Evolutionary conservation across 352 stramenopile species (phyloP).

Genomic region (Pythium scleroteichum): DNA sequence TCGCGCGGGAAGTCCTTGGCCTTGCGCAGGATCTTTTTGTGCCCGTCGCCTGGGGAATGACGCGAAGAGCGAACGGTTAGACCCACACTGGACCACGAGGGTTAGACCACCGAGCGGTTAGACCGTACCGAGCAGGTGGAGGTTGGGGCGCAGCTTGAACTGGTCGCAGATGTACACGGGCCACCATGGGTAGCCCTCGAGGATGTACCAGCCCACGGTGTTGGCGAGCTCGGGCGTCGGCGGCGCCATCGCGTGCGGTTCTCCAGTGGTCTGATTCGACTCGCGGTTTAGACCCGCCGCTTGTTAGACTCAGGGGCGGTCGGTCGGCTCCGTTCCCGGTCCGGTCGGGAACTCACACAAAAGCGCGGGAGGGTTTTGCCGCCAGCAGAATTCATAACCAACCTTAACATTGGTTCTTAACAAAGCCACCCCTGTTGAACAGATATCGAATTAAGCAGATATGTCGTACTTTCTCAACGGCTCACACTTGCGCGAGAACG

Average conservation of each 20-base stretch:
- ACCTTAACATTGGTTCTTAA: too few species aligned
- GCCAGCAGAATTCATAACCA: slow-evolving; percentile 1
- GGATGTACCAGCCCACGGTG: slow-evolving; percentile 84
- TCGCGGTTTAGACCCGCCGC: slow-evolving; percentile 1
- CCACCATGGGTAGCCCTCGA: slow-evolving; percentile 87
- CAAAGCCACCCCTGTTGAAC: too few species aligned
- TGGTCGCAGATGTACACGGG: slow-evolving; percentile 85
- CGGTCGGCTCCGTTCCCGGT: slow-evolving; percentile 5
- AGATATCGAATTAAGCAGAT: slow-evolving; percentile 5
- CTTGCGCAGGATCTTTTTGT: slow-evolving; percentile 72
- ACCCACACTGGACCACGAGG: too few species aligned
- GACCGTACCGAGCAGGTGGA: slow-evolving; percentile 57
- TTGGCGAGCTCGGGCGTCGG: slow-evolving; percentile 34
- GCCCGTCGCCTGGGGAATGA: slow-evolving; percentile 44
- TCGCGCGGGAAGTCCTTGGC: slow-evolving; percentile 68
- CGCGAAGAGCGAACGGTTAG: background rate
- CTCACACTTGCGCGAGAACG: too few species aligned
- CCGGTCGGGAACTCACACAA: slow-evolving; percentile 1
- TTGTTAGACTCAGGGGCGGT: slow-evolving; percentile 8
- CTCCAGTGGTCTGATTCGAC: slow-evolving; percentile 2
- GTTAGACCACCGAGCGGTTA: too few species aligned
- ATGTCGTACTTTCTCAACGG: too few species aligned
- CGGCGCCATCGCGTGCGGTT: background rate
- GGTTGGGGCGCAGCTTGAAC: slow-evolving; percentile 64
- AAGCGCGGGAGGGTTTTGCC: slow-evolving; percentile 18